Base-by-base conservation (phyloP, 2,329 filamentous ascomycete species). In the Rutstroemia sydowiana region DNA sequence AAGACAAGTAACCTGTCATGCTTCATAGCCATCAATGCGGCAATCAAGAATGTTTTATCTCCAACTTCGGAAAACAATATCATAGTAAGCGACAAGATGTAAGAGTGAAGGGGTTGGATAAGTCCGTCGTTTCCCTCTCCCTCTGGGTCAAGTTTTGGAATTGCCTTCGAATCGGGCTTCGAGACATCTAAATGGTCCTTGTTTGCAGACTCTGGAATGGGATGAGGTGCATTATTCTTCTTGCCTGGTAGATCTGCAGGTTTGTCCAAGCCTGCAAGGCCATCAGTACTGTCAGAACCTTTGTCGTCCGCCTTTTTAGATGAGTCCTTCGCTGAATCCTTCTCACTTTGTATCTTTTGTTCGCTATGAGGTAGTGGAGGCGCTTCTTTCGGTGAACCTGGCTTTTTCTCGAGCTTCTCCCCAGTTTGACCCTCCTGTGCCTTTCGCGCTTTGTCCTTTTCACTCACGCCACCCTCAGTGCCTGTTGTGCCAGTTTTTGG, bases 11-110 rank as follows among this genome's bases (percentile, higher is more conserved):
- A 74, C 48, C 93, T 85, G 56, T 93, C 87, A 64, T 98, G 92
- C 68, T 95, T 93, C 93, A 98, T 98, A 11, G 93, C 93, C 93
- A 98, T 98, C 16, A 98, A 80, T 7, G 91, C 92, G 6, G 93
- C 93, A 20, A 98, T 89, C 40, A 98, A 78, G 74, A 98, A 98
- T 0, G 93, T 98, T 73, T 98, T 98, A 79, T 98, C 93, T 57
- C 93, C 93, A 63, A 98, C 83, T 69, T 98, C 93, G 43, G 92
- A 96, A 62, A 97, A 86, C 57, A 97, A 75, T 63, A 98, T 98
- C 93, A 97, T 98, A 53, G 91, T 92, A 55, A 96, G 82, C 14
- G 93, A 95, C 30, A 97, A 82, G 11, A 95, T 66, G 64, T 93
- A 95, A 3, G 93, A 97, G 69, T 98, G 92, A 63, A 84, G 75